Conservation (phyloP, 2,329 filamentous ascomycete genomes). For the Aspergillus bombycis region DNA sequence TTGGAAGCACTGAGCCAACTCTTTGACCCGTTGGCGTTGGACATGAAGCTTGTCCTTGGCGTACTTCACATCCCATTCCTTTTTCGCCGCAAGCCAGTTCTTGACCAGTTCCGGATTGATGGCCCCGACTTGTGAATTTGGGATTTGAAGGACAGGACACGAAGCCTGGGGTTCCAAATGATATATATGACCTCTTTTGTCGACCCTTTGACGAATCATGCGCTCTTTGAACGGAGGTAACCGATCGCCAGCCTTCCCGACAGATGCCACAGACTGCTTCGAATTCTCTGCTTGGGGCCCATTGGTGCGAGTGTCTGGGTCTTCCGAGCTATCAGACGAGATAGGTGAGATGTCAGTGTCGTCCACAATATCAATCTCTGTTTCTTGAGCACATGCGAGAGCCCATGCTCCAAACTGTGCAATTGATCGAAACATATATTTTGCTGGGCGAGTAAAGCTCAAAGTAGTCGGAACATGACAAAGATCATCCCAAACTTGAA, state of each 20-base stretch:
- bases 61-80: slow-evolving; percentile 74
- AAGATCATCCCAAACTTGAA: slow-evolving; percentile 94
- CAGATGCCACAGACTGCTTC: slow-evolving; percentile 40
- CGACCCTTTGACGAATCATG: slow-evolving; percentile 91
- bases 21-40: slow-evolving; percentile 72
- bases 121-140: slow-evolving; percentile 69
- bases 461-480: slow-evolving; percentile 91
- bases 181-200: slow-evolving; percentile 74
- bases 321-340: slow-evolving; percentile 55
- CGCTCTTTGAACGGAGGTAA: slow-evolving; percentile 77
- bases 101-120: slow-evolving; percentile 78
- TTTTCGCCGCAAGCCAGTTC: slow-evolving; percentile 80
- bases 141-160: slow-evolving; percentile 68
- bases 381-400: slow-evolving; percentile 78
- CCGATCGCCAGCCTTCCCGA: slow-evolving; percentile 86
- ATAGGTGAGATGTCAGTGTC: slow-evolving; percentile 78
- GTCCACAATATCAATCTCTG: slow-evolving; percentile 77
- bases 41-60: slow-evolving; percentile 69
- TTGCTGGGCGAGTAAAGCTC: slow-evolving; percentile 95
- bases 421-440: slow-evolving; percentile 91
- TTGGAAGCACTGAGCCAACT: slow-evolving; percentile 70
- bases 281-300: slow-evolving; percentile 19
- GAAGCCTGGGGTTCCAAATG: slow-evolving; percentile 66
- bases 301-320: slow-evolving; percentile 11
- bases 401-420: slow-evolving; percentile 95